These are phyloP conservation scores for Geotrichum fermentans DNA, from an alignment of 1,139 yeast genomes.

Conservation along the genomic window DNA sequence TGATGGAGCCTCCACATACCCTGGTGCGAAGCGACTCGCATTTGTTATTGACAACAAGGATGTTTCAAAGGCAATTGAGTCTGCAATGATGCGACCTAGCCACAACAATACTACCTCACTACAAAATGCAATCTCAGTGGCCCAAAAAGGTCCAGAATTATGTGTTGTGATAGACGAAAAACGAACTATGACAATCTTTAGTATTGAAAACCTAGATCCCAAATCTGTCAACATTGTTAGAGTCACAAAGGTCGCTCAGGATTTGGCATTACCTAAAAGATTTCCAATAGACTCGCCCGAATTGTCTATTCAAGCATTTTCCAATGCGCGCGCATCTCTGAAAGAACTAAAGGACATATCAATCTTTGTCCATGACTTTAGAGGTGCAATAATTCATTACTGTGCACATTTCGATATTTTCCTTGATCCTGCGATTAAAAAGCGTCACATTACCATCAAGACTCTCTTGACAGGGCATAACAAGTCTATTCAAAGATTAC, in stretches of 20 bases:
- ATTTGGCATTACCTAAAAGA: slow-evolving; percentile 14
- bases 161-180: slow-evolving; percentile 47
- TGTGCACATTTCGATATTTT: slow-evolving; percentile 40
- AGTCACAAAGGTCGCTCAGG: slow-evolving; percentile 27
- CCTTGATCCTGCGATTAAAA: slow-evolving; percentile 28
- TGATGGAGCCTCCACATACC: slow-evolving; percentile 21
- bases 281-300: slow-evolving; percentile 23
- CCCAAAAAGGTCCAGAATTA: slow-evolving; percentile 45
- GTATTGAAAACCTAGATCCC: slow-evolving; percentile 49
- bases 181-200: slow-evolving; percentile 47
- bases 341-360: slow-evolving; percentile 35
- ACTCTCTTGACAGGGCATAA: slow-evolving; percentile 71
- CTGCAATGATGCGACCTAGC: slow-evolving; percentile 26
- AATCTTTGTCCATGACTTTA: slow-evolving; percentile 47
- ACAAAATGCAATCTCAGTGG: slow-evolving; percentile 20
- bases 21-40: slow-evolving; percentile 39
- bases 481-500: slow-evolving; percentile 65
- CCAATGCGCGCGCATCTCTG: slow-evolving; percentile 16
- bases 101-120: slow-evolving; percentile 23
- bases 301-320: slow-evolving; percentile 18
- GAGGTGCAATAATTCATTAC: slow-evolving; percentile 48
- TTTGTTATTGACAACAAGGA: slow-evolving; percentile 56
- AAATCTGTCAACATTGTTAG: slow-evolving; percentile 44
- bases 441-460: slow-evolving; percentile 25
- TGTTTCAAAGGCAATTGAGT: slow-evolving; percentile 41